phyloP scores from a whole-genome alignment of 148 eudicot genomes.

The Polygonum aviculare region DNA sequence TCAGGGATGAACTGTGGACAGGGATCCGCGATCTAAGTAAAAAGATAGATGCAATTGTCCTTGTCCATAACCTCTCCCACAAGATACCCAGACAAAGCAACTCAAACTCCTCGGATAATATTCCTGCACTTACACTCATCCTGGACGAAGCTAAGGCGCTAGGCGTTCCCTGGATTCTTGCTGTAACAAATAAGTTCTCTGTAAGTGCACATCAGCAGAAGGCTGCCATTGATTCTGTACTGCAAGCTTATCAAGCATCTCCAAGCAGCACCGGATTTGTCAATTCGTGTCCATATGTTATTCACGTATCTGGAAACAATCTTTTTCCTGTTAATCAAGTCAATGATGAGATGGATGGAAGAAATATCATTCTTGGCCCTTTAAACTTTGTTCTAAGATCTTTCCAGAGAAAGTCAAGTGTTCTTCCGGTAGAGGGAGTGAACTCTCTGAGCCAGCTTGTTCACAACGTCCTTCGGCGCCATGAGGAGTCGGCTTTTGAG shows the following conservation, averaged over 20 bases:
- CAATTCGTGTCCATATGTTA: slow-evolving; percentile 81
- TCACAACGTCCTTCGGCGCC: slow-evolving; percentile 52
- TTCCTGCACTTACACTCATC: slow-evolving; percentile 68
- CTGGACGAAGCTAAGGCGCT: slow-evolving; percentile 90
- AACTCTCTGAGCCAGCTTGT: slow-evolving; percentile 61
- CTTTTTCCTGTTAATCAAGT: slow-evolving; percentile 32
- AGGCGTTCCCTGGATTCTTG: slow-evolving; percentile 98
- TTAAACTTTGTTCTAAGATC: slow-evolving; percentile 63
- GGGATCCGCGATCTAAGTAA: slow-evolving; percentile 84
- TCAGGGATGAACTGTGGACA: slow-evolving; percentile 85
- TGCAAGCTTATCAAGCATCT: slow-evolving; percentile 84
- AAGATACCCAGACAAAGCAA: slow-evolving; percentile 57
- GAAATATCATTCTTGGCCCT: slow-evolving; percentile 45
- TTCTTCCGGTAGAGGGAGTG: slow-evolving; percentile 92
- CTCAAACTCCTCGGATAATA: slow-evolving; percentile 36
- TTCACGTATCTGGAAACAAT: slow-evolving; percentile 56
- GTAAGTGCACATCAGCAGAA: slow-evolving; percentile 94
- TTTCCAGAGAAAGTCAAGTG: slow-evolving; percentile 67
- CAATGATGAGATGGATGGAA: slow-evolving; percentile 33
- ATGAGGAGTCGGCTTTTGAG: slow-evolving; percentile 80
- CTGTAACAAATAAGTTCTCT: slow-evolving; percentile 83
- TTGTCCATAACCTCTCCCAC: slow-evolving; percentile 94
- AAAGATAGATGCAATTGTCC: slow-evolving; percentile 79
- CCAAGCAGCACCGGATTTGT: slow-evolving; percentile 62
- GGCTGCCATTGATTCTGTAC: slow-evolving; percentile 53